Evolutionary conservation across 2,329 filamentous ascomycete genomes (phyloP).

Genomic region (Paraconiothyrium sp.): DNA sequence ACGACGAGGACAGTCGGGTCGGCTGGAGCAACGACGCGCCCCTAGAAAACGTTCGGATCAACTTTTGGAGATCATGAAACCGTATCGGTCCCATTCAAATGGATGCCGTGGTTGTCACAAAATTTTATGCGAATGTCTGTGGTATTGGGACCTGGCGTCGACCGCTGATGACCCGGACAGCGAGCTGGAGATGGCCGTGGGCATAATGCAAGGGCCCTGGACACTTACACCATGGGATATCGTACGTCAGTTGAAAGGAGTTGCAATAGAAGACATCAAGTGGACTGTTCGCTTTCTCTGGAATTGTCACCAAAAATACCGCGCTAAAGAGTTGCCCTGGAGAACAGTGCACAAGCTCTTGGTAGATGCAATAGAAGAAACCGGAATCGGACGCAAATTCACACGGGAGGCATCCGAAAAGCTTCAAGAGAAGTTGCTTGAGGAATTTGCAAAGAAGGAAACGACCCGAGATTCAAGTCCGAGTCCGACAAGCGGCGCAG

Average conservation of each 20-base stretch:
- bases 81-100: no score
- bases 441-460: no score
- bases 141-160: not conserved
- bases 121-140: not conserved
- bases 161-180: not conserved
- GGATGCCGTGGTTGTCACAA: no score
- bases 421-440: no score
- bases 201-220: not conserved
- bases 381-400: not conserved
- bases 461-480: no score
- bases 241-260: not conserved
- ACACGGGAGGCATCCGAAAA: no score
- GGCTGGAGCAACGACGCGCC: not conserved
- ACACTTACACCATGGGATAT: not conserved
- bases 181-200: not conserved
- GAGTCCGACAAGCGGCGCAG: not conserved
- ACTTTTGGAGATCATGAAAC: no score
- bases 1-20: not conserved
- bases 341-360: not conserved
- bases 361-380: not conserved
- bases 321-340: not conserved
- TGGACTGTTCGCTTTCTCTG: not conserved
- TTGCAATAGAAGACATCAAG: not conserved
- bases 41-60: not conserved
- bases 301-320: no score